These are phyloP conservation scores for Phytophthora colocasiae DNA, from an alignment of 352 stramenopile genomes.

Conservation along the genomic window DNA sequence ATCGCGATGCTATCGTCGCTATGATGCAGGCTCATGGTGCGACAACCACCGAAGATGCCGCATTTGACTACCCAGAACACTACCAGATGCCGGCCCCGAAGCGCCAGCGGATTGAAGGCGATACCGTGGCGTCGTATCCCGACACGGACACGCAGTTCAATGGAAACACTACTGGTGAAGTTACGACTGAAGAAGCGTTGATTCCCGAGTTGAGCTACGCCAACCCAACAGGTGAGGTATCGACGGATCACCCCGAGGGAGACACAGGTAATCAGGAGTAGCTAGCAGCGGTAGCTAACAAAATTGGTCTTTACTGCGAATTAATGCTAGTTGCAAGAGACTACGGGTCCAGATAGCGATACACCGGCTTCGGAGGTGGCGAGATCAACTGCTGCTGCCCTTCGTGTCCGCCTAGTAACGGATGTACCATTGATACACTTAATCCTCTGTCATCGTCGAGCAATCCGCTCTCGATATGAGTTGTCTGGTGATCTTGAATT, in stretches of 20 bases:
- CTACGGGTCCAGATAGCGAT: constrained; percentile 52
- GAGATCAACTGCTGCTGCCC: constrained; percentile 13
- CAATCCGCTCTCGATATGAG: constrained; percentile 16
- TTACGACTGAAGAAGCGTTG: constrained; percentile 31
- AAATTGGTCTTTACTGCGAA: constrained; percentile 25
- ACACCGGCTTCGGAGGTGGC: constrained; percentile 42
- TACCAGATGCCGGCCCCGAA: constrained; percentile 80
- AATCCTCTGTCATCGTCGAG: constrained; percentile 11
- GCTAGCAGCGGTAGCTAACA: constrained; percentile 4
- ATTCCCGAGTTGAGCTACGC: constrained; percentile 74
- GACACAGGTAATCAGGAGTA: constrained; percentile 19
- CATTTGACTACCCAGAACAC: constrained; percentile 82
- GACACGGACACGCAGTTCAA: constrained; percentile 73
- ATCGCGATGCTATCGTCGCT: constrained; percentile 90
- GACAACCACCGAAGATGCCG: constrained; percentile 56
- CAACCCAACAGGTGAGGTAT: constrained; percentile 40
- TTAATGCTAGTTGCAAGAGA: constrained; percentile 16
- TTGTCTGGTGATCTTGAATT: constrained; percentile 12
- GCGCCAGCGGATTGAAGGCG: constrained; percentile 70
- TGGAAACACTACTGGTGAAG: constrained; percentile 1
- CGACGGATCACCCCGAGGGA: constrained; percentile 27
- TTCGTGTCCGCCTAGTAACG: constrained; percentile 24
- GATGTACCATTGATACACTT: constrained; percentile 25
- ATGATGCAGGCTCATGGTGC: constrained; percentile 81
- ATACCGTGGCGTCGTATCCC: constrained; percentile 73